These are phyloP conservation scores for Ceriops tagal DNA, from an alignment of 345 rosid species.

Conservation along the genomic window DNA sequence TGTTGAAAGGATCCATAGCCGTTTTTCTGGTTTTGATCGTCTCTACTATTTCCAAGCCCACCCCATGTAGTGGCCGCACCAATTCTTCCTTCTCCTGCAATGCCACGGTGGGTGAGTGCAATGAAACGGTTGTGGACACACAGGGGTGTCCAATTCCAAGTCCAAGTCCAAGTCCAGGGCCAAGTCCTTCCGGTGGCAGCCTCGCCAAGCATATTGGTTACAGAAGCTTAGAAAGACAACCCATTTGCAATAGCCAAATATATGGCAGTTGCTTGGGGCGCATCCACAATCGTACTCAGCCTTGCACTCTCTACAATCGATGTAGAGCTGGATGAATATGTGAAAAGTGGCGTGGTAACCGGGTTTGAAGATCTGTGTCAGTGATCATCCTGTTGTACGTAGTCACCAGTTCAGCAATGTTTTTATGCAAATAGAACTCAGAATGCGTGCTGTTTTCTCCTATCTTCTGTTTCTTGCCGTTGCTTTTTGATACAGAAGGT, in stretches of 20 bases:
- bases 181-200: background rate
- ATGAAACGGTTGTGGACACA: background rate
- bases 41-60: background rate
- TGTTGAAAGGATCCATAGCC: background rate
- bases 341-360: background rate
- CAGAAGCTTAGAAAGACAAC: background rate
- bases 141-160: background rate
- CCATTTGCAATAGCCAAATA: background rate
- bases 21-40: background rate
- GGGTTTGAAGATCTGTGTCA: no score
- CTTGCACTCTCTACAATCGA: conserved; percentile 7
- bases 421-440: no score
- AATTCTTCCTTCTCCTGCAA: background rate
- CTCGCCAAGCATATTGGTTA: background rate
- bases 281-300: background rate
- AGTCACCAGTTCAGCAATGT: no score
- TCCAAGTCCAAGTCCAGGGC: background rate
- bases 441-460: no score
- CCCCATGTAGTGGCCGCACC: background rate
- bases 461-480: no score
- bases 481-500: no score
- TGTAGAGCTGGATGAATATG: background rate
- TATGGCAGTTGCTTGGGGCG: background rate
- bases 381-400: no score
- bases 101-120: background rate